A percentile compares a stretch with the other conserved stretches of the same genome.
phyloP scores from a whole-genome alignment of 129 eudicot species.

The Arctium lappa region DNA sequence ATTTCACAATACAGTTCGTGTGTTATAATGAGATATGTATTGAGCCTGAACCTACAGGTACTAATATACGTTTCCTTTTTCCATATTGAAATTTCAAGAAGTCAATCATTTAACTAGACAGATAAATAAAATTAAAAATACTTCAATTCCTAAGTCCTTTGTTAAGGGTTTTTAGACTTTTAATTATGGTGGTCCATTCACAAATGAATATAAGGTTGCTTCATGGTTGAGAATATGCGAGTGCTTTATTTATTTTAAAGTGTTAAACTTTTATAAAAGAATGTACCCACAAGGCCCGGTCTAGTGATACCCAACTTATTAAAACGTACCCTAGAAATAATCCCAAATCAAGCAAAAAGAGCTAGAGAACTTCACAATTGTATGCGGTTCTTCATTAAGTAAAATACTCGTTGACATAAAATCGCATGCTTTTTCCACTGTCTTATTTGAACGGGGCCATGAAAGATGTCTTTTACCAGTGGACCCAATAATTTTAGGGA shows the following conservation, averaged over 20 bases:
- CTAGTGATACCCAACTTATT: conserved; percentile 6
- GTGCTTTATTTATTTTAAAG: conserved; percentile 3
- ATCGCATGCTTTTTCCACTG: background rate
- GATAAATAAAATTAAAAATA: background rate
- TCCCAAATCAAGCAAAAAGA: background rate
- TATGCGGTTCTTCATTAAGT: background rate
- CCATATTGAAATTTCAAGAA: background rate
- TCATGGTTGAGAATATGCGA: background rate
- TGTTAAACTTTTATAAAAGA: background rate
- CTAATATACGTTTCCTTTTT: background rate
- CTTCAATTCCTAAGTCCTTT: background rate
- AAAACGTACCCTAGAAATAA: background rate
- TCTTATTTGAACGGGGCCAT: background rate
- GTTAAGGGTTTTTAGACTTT: background rate
- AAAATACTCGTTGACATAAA: background rate
- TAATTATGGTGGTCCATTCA: conserved; percentile 10
- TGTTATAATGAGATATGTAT: background rate
- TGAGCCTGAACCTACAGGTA: background rate
- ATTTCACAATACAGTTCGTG: background rate
- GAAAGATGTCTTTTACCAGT: background rate
- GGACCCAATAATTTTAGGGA: background rate
- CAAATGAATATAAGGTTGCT: conserved; percentile 1
- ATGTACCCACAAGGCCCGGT: background rate
- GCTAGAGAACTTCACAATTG: background rate
- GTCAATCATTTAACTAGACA: background rate